Evolutionary conservation across 352 stramenopile genomes (phyloP), one percentile per base, ranked within the genome.

Genomic region (Phytophthora colocasiae): DNA sequence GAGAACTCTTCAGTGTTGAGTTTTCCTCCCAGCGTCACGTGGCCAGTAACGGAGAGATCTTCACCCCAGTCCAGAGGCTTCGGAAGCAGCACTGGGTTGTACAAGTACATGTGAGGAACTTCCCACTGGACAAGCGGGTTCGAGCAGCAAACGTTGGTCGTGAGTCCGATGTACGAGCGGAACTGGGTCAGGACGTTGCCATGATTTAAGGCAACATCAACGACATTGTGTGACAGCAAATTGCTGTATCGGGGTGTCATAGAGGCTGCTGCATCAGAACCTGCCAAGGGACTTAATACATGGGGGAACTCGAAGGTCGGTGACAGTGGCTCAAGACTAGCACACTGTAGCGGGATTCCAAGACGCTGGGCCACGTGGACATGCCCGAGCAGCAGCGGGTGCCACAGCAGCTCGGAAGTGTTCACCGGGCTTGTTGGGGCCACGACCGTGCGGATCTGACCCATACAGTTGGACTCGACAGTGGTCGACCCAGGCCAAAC

Each of bases 41-140:
- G 75, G 4, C 78, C 78, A 31, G 74, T 67, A 12, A 87, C 59
- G 4, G 63, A 60, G 1, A 83, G 38, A 14, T 87, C 78, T 0
- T 29, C 52, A 14, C 75, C 68, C 78, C 78, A 87, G 53, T 87
- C 78, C 22, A 80, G 44, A 4, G 73, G 72, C 17, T 77, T 85
- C 2, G 65, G 57, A 34, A 87, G 49, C 6, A 87, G 14, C 7
- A 41, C 39, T 15, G 73, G 52, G 29, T 79, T 83, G 70, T 66
- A 85, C 6, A 82, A 48, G 47, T 87, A 87, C 34, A 79, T 78
- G 56, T 83, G 69, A 8, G 78, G 78, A 22, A 83, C 68, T 49
- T 77, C 61, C 73, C 76, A 85, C 27, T 69, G 49, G 3, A 75
- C 57, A 4, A 81, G 40, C 11, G 60, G 58, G n/a, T 76, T 65